Evolutionary conservation across 495 filamentous ascomycete genomes (phyloP), one percentile per base, ranked within the genome.

Genomic region (Talaromyces thailandensis): DNA sequence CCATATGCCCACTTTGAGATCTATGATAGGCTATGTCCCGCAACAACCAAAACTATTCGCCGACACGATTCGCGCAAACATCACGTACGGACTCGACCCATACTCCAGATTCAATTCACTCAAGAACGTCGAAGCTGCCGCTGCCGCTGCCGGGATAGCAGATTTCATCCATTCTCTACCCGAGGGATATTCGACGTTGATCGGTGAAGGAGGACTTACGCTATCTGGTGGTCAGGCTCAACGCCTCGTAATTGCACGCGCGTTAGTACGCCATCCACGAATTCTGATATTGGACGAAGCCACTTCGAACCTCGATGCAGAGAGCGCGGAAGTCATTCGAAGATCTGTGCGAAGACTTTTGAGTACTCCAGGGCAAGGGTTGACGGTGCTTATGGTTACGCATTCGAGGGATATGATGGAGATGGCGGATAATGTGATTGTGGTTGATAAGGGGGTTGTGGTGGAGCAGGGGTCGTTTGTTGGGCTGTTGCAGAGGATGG

Each of bases 151-250:
- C 0, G 86, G 87, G 1, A 90, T 97, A 64, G 84, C 94, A 66
- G 86, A 88, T 2, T 96, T 96, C 70, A 84, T 97, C 66, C 70
- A 68, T 12, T 84, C 82, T n/a, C 81, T 97, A 0, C 84, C 88
- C 0, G 64, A 78, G 0, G 90, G 90, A 7, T 97, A 96, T 71
- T 72, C 80, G 29, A 96, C 93, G 0, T 63, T 82, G 0, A 80
- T 97, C 12, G 91, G 91, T 11, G 89, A 93, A 58, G 90, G 91
- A 12, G 92, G 91, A 0, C 75, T 84, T 21, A 79, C 82, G 0
- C 69, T 98, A 1, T 91, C 87, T 0, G 93, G 92, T 2, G 94
- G 94, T 0, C 94, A 98, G 66, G 85, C 86, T 2, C 93, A 96
- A 67, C 81, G 91, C 0, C 64, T 98, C 6, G 84, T 86, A 4